Base-by-base conservation (phyloP, 345 rosid genomes). In the Theobroma cacao region DNA sequence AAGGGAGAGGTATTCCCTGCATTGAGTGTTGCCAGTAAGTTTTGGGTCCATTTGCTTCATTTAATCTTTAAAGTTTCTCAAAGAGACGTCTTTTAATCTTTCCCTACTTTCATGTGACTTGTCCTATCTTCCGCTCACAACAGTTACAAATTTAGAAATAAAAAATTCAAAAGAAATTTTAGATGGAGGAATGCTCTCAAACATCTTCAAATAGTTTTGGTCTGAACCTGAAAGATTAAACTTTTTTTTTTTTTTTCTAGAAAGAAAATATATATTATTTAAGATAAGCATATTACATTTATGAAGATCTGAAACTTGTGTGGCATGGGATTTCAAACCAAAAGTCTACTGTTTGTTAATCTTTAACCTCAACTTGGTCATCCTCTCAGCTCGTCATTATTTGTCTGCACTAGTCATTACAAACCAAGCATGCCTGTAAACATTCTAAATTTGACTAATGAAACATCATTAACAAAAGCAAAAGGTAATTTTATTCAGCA, bases 11-110 rank as follows among this genome's bases (percentile, higher is more conserved):
- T 28, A 24, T 30, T 56, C 4, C 0, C 14, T 69, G 2, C 1
- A 3, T 18, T 8, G 41, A 18, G 7, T 64, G 12, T 40, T 14
- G 72, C 59, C 68, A 48, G 56, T 14, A 50, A n/a, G 33, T 47
- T 45, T 41, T 47, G 64, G 61, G 73, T 41, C 75, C 77, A 2
- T 61, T 9, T 55, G 78, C 69, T 83, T 81, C 81, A 64, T 81
- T 81, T 74, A 74, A 45, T 83, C 52, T 58, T 58, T 71, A 65
- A 66, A 66, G 83, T 38, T 62, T 61, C 47, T 45, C 17, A 34
- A 11, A 48, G 12, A 8, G 6, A 47, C 14, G 38, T 22, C 40
- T 24, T 40, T 14, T 10, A 56, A 9, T 9, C 45, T 50, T 9
- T n/a, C 58, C 26, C 62, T 3, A 15, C 61, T 31, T 50, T 50